Base-by-base conservation (phyloP, 805 yeast species). In the Candida verbasci region DNA sequence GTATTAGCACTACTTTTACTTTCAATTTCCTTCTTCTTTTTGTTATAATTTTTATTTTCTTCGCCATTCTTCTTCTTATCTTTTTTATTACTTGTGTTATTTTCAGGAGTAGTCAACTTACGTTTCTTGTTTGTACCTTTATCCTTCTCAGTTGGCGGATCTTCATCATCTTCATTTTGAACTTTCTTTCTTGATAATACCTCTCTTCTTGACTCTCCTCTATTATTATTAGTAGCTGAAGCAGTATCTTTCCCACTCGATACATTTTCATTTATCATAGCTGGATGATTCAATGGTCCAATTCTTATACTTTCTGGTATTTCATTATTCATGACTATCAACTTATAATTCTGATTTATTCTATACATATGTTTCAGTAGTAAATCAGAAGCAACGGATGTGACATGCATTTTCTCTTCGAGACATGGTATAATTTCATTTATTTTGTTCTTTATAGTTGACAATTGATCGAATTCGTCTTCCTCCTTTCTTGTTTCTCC, bases 351-450 rank as follows among this genome's bases (percentile, higher is more conserved):
- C 47, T 82, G 77, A 53, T 89, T 85, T 45, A 93, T 71, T 35
- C 97, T 70, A 35, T 69, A 72, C 38, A 86, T 62, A 50, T 86
- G 84, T 40, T 80, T 77, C 21, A 71, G 63, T 31, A 88, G 72
- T 9, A 81, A 72, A 48, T 89, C 97, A 21, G 86, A 74, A 16
- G 97, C 96, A 26, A 86, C 81, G 1, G 91, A 82, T 4, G 97
- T 91, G 28, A 93, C 96, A 57, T 91, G 97, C 94, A 93, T 87
- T 60, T 93, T 93, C 56, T 93, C 97, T 55, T 91, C 97, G 38
- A 91, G 62, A 43, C 96, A 86, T 1, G 97, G 97, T 67, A 91
- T 78, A 38, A 91, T 69, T 40, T 86, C 95, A 44, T 65, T 69
- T 44, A 76, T 65, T 38, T 69, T 62, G 20, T 68, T 67, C 38